Base-by-base conservation (phyloP, 352 stramenopile species). In the Pythium sp. region DNA sequence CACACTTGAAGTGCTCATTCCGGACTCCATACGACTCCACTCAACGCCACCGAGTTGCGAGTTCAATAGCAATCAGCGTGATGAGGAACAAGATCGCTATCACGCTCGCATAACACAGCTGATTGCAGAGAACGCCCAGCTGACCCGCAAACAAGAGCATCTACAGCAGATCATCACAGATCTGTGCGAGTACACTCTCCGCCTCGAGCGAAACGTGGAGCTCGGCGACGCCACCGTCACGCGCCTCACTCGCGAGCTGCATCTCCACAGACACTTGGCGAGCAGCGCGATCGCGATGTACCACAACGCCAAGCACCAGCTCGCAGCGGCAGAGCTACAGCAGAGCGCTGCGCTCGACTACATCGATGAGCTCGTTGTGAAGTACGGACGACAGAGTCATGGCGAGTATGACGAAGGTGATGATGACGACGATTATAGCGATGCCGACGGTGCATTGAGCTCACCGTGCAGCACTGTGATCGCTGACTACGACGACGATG, bases 331-430 rank as follows among this genome's bases (percentile, higher is more conserved):
- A 6, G 58, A 64, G 18, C 22, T 38, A 8, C 58, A 38, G 6
- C 34, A 64, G 38, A 53, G 36, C 22, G 58, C 38, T 18, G 58
- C 41, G 58, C 58, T 64, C 14, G 58, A 49, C 36, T 64, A 64
- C 22, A 30, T 64, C 24, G 58, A 64, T n/a, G 58, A 51, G 24
- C 58, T 64, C 26, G 22, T 64, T 7, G 32, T 26, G 22, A 64
- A 64, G 22, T 64, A 64, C 2, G 26, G 58, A 51, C 22, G 15
- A 7, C 58, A 43, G 51, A 49, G 30, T 5, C 30, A 32, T 32
- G 30, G 30, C 41, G 20, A 49, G 41, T 22, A 28, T 26, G 47
- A 54, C 12, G 46, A 24, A 22, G 46, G 5, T 54, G 6, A 11
- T 26, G 46, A 26, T 20, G 30, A 46, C 7, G 20, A n/a, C 6